These are phyloP conservation scores for Russula sp. DNA, from an alignment of 768 basidiomycete species.

Conservation along the genomic window DNA sequence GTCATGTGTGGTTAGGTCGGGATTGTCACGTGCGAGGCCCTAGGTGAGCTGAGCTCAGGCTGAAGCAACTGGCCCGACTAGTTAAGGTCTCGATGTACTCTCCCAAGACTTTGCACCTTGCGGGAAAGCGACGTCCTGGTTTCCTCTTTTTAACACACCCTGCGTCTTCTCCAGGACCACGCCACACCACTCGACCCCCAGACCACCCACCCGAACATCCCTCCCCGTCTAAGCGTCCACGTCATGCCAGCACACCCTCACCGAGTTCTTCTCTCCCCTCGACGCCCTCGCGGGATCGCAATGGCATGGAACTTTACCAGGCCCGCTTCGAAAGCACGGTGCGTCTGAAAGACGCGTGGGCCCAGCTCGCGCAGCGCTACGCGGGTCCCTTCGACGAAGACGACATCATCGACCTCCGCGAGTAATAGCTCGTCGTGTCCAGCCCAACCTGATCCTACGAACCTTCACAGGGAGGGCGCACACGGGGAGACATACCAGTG, in stretches of 20 bases:
- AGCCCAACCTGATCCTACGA: too few relatives aligned
- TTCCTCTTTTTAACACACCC: constrained; percentile 45
- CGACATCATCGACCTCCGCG: constrained; percentile 65
- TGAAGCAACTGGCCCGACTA: not conserved
- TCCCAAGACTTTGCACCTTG: not conserved
- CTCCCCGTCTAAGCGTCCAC: constrained; percentile 45
- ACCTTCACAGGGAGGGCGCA: too few relatives aligned
- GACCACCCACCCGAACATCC: constrained; percentile 26
- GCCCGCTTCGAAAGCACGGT: constrained; percentile 51
- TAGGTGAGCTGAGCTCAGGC: not conserved
- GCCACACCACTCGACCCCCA: constrained; percentile 27
- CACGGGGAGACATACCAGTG: too few relatives aligned
- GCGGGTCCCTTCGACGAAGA: constrained; percentile 64
- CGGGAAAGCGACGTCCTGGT: constrained; percentile 16
- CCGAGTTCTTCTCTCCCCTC: constrained; percentile 28
- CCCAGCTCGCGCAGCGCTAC: constrained; percentile 62
- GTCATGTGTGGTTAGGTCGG: not conserved
- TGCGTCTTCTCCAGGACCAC: constrained; percentile 43
- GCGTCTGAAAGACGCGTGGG: constrained; percentile 60
- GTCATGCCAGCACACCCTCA: constrained; percentile 43
- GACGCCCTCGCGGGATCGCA: constrained; percentile 18
- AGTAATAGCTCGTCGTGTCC: too few relatives aligned
- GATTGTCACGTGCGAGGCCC: not conserved
- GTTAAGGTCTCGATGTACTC: constrained; percentile 8
- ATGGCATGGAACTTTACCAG: constrained; percentile 42